Percentiles rank a stretch among this genome's conserved stretches.
phyloP scores from a whole-genome alignment of 345 rosid species.

The Salix viminalis region DNA sequence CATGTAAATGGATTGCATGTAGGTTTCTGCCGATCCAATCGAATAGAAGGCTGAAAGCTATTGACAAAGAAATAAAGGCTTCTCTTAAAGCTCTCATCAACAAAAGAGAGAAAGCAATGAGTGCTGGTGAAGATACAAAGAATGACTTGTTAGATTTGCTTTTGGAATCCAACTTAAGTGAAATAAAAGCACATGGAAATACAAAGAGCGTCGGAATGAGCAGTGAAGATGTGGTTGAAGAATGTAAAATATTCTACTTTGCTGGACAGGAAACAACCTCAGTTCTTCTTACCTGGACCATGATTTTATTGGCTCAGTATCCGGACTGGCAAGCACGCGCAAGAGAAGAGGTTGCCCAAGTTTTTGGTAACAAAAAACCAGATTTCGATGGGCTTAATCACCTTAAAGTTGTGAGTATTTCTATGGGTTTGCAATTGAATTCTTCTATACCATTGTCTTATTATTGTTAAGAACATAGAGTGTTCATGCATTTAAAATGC shows the following conservation, averaged over 20 bases:
- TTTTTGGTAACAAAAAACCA: too few relatives aligned
- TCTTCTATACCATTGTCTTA: too few relatives aligned
- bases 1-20: background rate
- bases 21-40: conserved; percentile 45
- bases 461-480: too few relatives aligned
- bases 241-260: conserved; percentile 21
- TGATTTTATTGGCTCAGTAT: too few relatives aligned
- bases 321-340: too few relatives aligned
- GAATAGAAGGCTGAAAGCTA: conserved; percentile 39
- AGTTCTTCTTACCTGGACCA: too few relatives aligned
- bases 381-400: too few relatives aligned
- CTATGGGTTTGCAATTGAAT: too few relatives aligned
- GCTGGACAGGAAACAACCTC: conserved; percentile 16
- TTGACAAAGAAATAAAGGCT: conserved; percentile 27
- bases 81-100: conserved; percentile 28
- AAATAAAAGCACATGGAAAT: conserved; percentile 25
- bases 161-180: conserved; percentile 34
- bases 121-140: conserved; percentile 23
- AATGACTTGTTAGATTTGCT: conserved; percentile 45
- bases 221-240: conserved; percentile 28
- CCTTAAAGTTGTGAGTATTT: too few relatives aligned
- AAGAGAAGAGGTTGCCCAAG: too few relatives aligned
- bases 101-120: conserved; percentile 36
- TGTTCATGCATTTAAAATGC: too few relatives aligned
- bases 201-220: conserved; percentile 28